Evolutionary conservation across 2,329 filamentous ascomycete species (phyloP).

Genomic region (Phaeomoniella chlamydospora): DNA sequence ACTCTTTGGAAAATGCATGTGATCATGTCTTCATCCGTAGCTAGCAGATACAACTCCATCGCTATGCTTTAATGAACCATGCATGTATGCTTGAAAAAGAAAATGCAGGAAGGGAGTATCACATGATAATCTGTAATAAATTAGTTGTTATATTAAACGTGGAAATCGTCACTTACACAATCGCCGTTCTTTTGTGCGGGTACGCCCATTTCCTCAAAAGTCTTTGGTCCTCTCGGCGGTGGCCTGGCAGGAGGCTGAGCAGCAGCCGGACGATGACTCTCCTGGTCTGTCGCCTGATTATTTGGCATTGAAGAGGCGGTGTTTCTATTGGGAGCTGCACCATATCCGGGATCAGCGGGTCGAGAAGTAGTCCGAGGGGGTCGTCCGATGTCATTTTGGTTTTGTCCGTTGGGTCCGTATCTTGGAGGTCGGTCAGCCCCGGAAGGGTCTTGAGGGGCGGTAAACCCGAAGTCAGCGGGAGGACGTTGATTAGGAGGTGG

Average conservation of each 20-base stretch:
- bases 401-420: conserved; percentile 10
- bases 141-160: not conserved
- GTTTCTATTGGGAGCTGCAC: not conserved
- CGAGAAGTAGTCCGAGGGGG: conserved; percentile 16
- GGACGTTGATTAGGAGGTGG: conserved; percentile 15
- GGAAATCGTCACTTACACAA: conserved; percentile 55
- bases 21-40: too few species aligned
- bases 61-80: not conserved
- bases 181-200: conserved; percentile 66
- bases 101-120: conserved; percentile 15
- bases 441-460: conserved; percentile 26
- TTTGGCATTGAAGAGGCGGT: not conserved
- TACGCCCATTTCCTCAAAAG: conserved; percentile 97
- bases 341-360: conserved; percentile 1
- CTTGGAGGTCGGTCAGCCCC: conserved; percentile 25
- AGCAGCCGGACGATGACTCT: conserved; percentile 4
- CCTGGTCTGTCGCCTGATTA: conserved; percentile 1
- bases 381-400: not conserved
- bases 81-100: conserved; percentile 1
- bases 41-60: not conserved
- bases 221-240: conserved; percentile 63
- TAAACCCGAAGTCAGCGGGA: conserved; percentile 27
- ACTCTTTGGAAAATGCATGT: too few species aligned
- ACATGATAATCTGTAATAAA: conserved; percentile 22
- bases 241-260: conserved; percentile 4